phyloP scores from a whole-genome alignment of 176 grass and related monocot species.

The Oryza coarctata region DNA sequence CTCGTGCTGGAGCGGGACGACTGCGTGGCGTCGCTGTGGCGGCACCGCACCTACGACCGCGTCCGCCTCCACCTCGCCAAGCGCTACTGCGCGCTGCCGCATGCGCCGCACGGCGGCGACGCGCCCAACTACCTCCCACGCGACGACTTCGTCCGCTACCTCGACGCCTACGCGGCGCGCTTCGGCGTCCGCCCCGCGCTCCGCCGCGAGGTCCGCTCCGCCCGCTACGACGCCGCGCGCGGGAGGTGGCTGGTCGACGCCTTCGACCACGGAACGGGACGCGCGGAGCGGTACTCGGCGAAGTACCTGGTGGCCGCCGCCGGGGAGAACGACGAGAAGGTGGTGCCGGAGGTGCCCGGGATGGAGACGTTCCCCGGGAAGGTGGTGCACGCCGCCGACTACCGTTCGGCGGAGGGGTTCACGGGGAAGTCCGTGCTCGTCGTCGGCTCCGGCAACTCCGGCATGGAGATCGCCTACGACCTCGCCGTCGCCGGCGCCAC shows the following conservation, averaged over 20 bases:
- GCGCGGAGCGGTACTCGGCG: conserved; percentile 37
- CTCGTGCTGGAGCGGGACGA: conserved; percentile 82
- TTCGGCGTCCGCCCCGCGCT: conserved; percentile 50
- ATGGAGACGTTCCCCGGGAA: conserved; percentile 50
- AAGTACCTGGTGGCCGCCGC: conserved; percentile 65
- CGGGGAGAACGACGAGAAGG: conserved; percentile 67
- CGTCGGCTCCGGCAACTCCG: conserved; percentile 81
- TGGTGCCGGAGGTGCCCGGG: conserved; percentile 67
- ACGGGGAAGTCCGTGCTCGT: conserved; percentile 65
- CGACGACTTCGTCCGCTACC: conserved; percentile 57
- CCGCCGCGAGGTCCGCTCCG: conserved; percentile 48
- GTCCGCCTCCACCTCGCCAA: conserved; percentile 74
- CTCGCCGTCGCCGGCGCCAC: conserved; percentile 50
- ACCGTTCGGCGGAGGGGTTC: conserved; percentile 35
- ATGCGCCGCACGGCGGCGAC: conserved; percentile 34
- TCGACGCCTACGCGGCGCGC: conserved; percentile 55
- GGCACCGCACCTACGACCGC: conserved; percentile 69
- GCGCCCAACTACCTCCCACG: conserved; percentile 57
- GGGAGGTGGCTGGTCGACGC: conserved; percentile 49
- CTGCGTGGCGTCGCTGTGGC: conserved; percentile 76
- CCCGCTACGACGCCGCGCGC: conserved; percentile 33
- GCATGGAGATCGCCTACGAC: conserved; percentile 88
- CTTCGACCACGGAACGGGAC: neutral
- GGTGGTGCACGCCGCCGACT: conserved; percentile 62
- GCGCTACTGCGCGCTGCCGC: conserved; percentile 60